Percentiles rank a stretch among this genome's conserved stretches.
Evolutionary conservation across 192 early-diverging fungal genomes (phyloP).

Genomic region (Coemansia sp.): DNA sequence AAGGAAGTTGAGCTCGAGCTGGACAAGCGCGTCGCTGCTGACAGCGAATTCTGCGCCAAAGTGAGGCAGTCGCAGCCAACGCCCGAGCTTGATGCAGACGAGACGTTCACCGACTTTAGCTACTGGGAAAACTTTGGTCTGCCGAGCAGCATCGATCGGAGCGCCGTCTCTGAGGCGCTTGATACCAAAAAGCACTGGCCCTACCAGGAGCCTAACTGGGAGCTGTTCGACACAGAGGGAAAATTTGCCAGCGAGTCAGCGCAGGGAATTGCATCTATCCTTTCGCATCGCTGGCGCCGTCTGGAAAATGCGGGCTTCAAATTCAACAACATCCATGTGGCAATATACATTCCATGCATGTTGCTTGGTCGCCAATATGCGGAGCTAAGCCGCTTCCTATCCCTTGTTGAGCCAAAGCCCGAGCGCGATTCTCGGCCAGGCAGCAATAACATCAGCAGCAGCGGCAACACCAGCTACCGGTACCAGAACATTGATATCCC

Average conservation of each 20-base stretch:
- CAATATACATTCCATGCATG: conserved; percentile 43
- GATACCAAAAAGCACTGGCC: neutral
- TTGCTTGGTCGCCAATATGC: conserved; percentile 40
- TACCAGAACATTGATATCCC: conserved; percentile 34
- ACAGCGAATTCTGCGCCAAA: conserved; percentile 16
- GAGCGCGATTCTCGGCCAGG: neutral
- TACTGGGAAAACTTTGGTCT: conserved; percentile 28
- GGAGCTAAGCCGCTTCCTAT: conserved; percentile 32
- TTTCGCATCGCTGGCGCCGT: conserved; percentile 27
- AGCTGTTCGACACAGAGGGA: conserved; percentile 9
- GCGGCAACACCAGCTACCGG: conserved; percentile 8
- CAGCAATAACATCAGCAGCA: too few species aligned
- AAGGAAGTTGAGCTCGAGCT: conserved; percentile 29
- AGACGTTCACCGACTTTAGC: conserved; percentile 16
- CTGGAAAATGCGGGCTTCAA: conserved; percentile 36
- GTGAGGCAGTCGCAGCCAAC: conserved; percentile 10
- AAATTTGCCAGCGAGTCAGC: conserved; percentile 7
- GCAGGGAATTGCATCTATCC: conserved; percentile 21
- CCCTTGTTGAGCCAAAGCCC: conserved; percentile 21
- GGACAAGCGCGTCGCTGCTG: conserved; percentile 11
- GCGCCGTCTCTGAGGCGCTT: neutral
- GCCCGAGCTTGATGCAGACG: neutral
- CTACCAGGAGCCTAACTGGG: neutral
- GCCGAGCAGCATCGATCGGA: neutral
- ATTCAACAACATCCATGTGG: conserved; percentile 47